A percentile compares a stretch with the other conserved stretches of the same genome.
phyloP scores from a whole-genome alignment of 495 filamentous ascomycete genomes.

The Chaetomidium leptoderma region DNA sequence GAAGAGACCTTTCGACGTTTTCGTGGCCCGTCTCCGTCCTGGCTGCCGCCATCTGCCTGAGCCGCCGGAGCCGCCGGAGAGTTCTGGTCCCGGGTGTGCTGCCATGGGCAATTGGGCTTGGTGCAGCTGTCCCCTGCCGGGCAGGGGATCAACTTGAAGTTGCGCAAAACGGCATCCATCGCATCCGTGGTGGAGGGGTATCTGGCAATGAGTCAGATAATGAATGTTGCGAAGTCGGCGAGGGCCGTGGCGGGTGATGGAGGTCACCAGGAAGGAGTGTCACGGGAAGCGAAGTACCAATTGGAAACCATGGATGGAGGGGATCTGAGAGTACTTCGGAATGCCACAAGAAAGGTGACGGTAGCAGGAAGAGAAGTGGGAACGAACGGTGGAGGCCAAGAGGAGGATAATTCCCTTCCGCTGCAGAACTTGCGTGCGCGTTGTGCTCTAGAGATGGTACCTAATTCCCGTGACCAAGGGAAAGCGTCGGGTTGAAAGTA shows the following conservation, averaged over 20 bases:
- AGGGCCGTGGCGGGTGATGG: neutral
- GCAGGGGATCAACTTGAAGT: constrained; percentile 63
- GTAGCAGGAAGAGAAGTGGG: neutral
- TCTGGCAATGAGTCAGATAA: neutral
- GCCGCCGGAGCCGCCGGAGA: constrained; percentile 1
- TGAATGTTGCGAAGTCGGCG: neutral
- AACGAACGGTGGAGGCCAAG: neutral
- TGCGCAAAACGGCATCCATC: constrained; percentile 64
- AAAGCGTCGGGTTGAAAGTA: neutral
- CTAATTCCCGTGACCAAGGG: too few relatives aligned
- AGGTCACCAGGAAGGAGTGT: neutral
- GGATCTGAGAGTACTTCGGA: neutral
- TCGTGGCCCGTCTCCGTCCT: constrained; percentile 25
- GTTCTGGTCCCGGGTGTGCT: constrained; percentile 37
- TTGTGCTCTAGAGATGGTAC: neutral
- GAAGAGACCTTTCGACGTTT: constrained; percentile 31
- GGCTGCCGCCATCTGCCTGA: neutral
- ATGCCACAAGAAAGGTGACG: neutral
- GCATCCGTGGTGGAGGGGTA: neutral
- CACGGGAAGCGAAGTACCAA: neutral
- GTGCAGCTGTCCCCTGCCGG: constrained; percentile 51
- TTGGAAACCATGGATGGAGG: neutral
- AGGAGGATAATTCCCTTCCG: too few relatives aligned
- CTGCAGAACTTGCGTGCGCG: neutral
- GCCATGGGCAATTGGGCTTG: constrained; percentile 39